Percentiles rank a stretch among this genome's conserved stretches.
Conservation (phyloP, 371 early-diverging fungal species). For the Mortierella sp. region DNA sequence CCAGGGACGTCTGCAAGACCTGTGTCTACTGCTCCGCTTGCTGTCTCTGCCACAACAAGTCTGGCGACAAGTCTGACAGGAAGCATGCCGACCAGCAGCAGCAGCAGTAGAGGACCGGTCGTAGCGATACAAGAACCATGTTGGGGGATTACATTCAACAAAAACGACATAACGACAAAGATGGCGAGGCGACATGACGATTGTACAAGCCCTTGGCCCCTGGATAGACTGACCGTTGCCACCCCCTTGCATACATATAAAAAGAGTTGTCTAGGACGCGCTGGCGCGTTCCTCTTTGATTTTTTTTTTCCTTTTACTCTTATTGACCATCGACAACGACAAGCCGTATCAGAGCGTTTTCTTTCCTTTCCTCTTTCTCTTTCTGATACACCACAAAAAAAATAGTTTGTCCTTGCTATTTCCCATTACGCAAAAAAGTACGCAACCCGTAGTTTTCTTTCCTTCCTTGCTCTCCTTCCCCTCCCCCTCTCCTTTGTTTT, state of each 20-base stretch:
- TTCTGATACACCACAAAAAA: neutral
- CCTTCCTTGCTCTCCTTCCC: too few species aligned
- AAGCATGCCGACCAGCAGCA: too few species aligned
- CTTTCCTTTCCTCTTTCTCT: neutral
- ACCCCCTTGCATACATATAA: neutral
- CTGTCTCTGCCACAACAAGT: conserved; percentile 23
- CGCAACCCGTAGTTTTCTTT: neutral
- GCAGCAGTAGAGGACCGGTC: too few species aligned
- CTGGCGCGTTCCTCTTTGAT: neutral
- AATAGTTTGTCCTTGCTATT: neutral
- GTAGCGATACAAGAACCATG: too few species aligned
- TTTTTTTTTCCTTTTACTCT: too few species aligned
- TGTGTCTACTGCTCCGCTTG: conserved; percentile 22
- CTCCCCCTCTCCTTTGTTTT: too few species aligned
- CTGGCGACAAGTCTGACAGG: too few species aligned
- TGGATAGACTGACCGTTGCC: too few species aligned
- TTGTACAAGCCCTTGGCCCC: too few species aligned
- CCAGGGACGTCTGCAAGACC: conserved; percentile 19
- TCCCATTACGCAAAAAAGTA: neutral
- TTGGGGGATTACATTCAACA: too few species aligned
- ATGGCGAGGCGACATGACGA: too few species aligned
- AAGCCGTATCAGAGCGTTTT: neutral
- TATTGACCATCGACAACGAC: neutral
- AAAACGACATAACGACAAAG: too few species aligned
- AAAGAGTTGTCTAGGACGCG: neutral